Evolutionary conservation across 306 rosid genomes (phyloP).

Genomic region (Senna tora): DNA sequence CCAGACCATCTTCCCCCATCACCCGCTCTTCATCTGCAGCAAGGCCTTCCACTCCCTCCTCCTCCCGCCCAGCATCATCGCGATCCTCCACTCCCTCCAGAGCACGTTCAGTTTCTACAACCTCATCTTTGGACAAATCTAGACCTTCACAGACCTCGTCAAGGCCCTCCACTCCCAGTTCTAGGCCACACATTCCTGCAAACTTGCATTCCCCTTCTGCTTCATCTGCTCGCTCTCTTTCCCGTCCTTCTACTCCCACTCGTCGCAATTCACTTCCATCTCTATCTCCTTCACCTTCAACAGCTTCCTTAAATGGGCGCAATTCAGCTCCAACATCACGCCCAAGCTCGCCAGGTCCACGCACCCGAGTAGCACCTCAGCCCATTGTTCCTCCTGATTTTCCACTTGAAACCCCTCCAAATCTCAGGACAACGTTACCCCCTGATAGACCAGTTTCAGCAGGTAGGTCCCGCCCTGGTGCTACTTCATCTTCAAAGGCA

Average conservation of each 20-base stretch:
- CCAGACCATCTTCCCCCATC: constrained; percentile 82
- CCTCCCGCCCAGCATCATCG: constrained; percentile 58
- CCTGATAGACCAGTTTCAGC: constrained; percentile 92
- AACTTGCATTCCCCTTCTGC: constrained; percentile 73
- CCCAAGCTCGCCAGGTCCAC: constrained; percentile 89
- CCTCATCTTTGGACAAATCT: constrained; percentile 61
- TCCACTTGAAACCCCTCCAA: constrained; percentile 91
- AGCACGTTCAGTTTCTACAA: constrained; percentile 59
- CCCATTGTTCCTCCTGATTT: constrained; percentile 89
- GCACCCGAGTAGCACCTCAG: constrained; percentile 77
- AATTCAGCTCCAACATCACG: constrained; percentile 74
- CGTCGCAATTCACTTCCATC: constrained; percentile 70
- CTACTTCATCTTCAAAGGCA: constrained; percentile 53
- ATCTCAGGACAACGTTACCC: constrained; percentile 86
- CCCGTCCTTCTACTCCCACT: constrained; percentile 90
- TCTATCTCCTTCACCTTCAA: constrained; percentile 60
- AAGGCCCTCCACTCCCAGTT: constrained; percentile 92
- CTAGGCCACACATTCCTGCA: constrained; percentile 90
- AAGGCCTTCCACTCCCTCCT: constrained; percentile 85
- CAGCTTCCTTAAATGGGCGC: constrained; percentile 61
- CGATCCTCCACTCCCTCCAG: constrained; percentile 90
- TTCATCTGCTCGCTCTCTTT: constrained; percentile 60
- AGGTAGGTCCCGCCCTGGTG: constrained; percentile 85
- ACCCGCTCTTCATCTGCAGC: constrained; percentile 63
- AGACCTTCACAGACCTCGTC: constrained; percentile 65